These are phyloP conservation scores for Pseudocercospora musae DNA, from an alignment of 2,329 filamentous ascomycete species.

Conservation along the genomic window DNA sequence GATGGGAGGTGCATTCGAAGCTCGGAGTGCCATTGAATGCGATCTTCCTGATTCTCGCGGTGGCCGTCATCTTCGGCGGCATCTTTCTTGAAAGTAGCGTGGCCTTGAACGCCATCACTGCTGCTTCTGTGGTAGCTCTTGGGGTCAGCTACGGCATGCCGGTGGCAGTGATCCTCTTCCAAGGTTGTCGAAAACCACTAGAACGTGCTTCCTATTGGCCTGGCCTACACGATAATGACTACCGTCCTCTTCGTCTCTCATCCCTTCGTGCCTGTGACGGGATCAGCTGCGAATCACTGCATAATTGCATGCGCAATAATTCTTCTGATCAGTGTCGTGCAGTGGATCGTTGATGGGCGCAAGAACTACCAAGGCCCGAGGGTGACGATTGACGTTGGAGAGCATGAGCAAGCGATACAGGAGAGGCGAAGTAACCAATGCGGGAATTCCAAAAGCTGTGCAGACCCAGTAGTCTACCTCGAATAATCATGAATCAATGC, in stretches of 20 bases:
- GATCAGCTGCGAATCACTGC: slow-evolving; percentile 61
- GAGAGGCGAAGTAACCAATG: background rate
- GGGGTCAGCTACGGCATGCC: slow-evolving; percentile 69
- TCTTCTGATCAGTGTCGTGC: slow-evolving; percentile 50
- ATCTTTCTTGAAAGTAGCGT: slow-evolving; percentile 66
- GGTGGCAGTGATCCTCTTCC: slow-evolving; percentile 61
- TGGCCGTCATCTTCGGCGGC: slow-evolving; percentile 65
- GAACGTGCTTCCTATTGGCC: slow-evolving; percentile 53
- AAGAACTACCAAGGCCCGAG: slow-evolving; percentile 54
- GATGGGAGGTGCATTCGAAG: slow-evolving; percentile 59
- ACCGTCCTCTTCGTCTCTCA: slow-evolving; percentile 71
- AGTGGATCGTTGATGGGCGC: slow-evolving; percentile 57
- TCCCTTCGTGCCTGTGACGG: slow-evolving; percentile 58
- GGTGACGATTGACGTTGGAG: background rate
- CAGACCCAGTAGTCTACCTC: background rate
- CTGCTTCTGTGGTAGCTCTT: slow-evolving; percentile 65
- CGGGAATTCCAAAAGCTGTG: background rate
- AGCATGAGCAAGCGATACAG: background rate
- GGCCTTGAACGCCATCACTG: slow-evolving; percentile 70
- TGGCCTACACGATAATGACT: slow-evolving; percentile 62
- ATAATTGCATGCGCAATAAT: slow-evolving; percentile 55
- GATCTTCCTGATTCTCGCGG: slow-evolving; percentile 56
- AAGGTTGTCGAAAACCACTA: slow-evolving; percentile 61
- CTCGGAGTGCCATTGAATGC: slow-evolving; percentile 66
- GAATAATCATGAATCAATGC: background rate